These are phyloP conservation scores for Mycena galericulata DNA, from an alignment of 768 basidiomycete genomes.

Conservation along the genomic window DNA sequence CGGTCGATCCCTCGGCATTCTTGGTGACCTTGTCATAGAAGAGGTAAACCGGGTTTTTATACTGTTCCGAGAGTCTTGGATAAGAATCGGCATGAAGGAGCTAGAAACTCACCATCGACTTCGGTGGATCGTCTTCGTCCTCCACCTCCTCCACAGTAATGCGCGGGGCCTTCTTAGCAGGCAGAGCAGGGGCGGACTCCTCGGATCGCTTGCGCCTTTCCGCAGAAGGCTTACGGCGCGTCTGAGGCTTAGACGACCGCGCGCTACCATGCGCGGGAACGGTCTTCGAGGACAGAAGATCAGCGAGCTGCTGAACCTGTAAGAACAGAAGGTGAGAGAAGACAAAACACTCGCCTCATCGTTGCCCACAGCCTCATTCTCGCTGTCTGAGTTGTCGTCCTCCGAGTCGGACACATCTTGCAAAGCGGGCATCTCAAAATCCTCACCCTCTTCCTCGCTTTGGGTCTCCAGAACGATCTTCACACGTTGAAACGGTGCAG, in stretches of 20 bases:
- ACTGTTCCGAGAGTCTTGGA: not conserved
- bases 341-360: not conserved
- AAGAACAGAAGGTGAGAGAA: not conserved
- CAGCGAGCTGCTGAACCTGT: not conserved
- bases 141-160: constrained; percentile 5
- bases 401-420: too few species aligned
- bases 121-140: constrained; percentile 1
- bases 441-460: too few species aligned
- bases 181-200: not conserved
- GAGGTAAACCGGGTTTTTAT: constrained; percentile 35
- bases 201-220: constrained; percentile 8
- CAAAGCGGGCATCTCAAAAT: too few species aligned
- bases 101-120: not conserved
- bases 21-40: constrained; percentile 32
- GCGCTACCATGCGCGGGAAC: not conserved
- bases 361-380: too few species aligned
- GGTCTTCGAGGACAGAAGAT: constrained; percentile 1
- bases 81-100: not conserved
- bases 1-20: constrained; percentile 20
- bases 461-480: too few species aligned
- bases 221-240: not conserved
- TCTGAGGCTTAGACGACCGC: not conserved
- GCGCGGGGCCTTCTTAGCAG: not conserved
- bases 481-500: too few species aligned
- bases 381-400: too few species aligned